phyloP scores from a whole-genome alignment of 805 yeast species.

The Metschnikowia proteae region DNA sequence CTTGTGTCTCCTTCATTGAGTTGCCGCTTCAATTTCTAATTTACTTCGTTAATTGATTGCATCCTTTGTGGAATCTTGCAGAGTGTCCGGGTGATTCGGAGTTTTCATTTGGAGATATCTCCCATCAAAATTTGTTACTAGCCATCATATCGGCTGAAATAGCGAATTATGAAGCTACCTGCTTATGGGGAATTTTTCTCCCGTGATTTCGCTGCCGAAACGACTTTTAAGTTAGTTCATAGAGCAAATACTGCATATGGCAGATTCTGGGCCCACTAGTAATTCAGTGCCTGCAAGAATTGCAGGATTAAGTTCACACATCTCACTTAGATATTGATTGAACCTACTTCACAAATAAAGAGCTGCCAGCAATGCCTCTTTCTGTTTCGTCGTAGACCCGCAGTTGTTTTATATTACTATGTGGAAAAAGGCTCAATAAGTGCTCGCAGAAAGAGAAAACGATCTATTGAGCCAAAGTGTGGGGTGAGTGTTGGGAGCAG shows the following conservation, averaged over 20 bases:
- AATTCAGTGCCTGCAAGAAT: slow-evolving; percentile 2
- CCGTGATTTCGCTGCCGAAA: too few species aligned
- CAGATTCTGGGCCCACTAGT: slow-evolving; percentile 5
- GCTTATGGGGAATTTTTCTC: too few species aligned
- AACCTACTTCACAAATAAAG: too few species aligned
- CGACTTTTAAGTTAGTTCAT: too few species aligned
- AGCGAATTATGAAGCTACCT: too few species aligned
- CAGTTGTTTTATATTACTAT: slow-evolving; percentile 32
- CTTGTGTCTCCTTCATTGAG: slow-evolving; percentile 20
- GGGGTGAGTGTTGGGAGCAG: background rate
- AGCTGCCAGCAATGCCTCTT: too few species aligned
- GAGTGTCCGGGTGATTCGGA: too few species aligned
- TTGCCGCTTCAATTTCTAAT: slow-evolving; percentile 58
- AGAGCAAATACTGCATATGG: background rate
- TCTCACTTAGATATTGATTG: too few species aligned
- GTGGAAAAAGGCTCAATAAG: slow-evolving; percentile 71
- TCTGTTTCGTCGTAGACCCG: background rate
- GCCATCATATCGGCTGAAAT: too few species aligned
- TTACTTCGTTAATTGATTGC: slow-evolving; percentile 18
- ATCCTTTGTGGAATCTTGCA: too few species aligned
- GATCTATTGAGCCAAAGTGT: background rate
- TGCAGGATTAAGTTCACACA: slow-evolving; percentile 4
- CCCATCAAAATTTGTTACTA: too few species aligned
- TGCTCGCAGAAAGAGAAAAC: slow-evolving; percentile 26
- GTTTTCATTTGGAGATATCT: too few species aligned